Evolutionary conservation across 2,329 filamentous ascomycete species (phyloP), one percentile per base, ranked within the genome.

Genomic region (Thielaviopsis ethacetica): DNA sequence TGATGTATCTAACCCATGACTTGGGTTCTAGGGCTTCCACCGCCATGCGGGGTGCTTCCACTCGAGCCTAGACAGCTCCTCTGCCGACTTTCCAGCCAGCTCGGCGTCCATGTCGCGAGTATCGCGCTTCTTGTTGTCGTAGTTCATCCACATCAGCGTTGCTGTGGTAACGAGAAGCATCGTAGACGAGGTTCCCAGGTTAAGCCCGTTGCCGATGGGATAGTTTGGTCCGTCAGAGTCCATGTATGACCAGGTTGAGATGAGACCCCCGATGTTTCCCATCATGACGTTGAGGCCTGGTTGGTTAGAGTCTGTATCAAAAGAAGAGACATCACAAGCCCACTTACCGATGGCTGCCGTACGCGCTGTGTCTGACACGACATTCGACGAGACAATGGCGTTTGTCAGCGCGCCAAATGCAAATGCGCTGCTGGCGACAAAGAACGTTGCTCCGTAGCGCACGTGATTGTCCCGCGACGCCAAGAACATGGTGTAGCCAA

Each of bases 151-250:
- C 1, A 76, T 63, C 62, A 80, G 71, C 41, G 84, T 66, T 0
- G 65, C 55, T 0, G 76, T 73, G 5, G 73, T 72, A 3, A 76
- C 59, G 1, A 87, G 58, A 13, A 86, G 66, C 1, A 80, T 80
- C 1, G 71, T 71, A n/a, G 73, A 74, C n/a, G 75, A 74, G 0
- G 80, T 82, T 0, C 79, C 85, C 51, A 87, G 65, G 66, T 88
- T 88, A 19, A 88, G 66, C 0, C 84, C 84, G 66, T 88, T 88
- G 0, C 85, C 85, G 51, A 86, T 86, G 26, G 72, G 79, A 64
- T 81, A 89, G 61, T 85, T 70, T 0, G 85, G 85, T 0, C 64
- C 77, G 64, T 88, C 84, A 57, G 71, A 78, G 0, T 78, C 76
- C 51, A 86, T 64, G 68, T 84, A 86, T 1, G 73, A 75, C 83